These are phyloP conservation scores for Ascosphaera apis DNA, from an alignment of 2,329 filamentous ascomycete species.

Conservation along the genomic window DNA sequence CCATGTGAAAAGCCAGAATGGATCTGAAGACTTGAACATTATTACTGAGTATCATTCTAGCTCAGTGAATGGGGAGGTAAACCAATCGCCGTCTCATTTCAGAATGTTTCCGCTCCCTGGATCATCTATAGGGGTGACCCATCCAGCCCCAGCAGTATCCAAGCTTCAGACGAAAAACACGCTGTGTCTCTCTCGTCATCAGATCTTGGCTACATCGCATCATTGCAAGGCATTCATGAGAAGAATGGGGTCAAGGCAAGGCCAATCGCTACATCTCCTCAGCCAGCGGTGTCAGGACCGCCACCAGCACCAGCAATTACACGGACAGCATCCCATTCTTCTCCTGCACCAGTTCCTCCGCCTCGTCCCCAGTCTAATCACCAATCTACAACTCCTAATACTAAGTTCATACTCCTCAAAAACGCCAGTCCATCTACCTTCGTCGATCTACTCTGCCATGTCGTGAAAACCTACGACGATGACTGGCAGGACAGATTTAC, in stretches of 20 bases:
- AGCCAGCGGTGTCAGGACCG: background rate
- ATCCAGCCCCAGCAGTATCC: conserved; percentile 2
- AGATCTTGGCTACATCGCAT: conserved; percentile 12
- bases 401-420: conserved; percentile 41
- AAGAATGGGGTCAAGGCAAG: background rate
- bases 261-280: too few species aligned
- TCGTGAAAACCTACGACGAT: conserved; percentile 33
- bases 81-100: conserved; percentile 7
- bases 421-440: conserved; percentile 35
- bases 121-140: conserved; percentile 11
- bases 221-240: conserved; percentile 4
- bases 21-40: too few species aligned
- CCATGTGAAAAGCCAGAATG: too few species aligned
- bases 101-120: conserved; percentile 12
- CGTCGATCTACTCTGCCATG: conserved; percentile 47
- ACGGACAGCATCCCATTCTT: too few species aligned
- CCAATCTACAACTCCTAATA: background rate
- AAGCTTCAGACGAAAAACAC: conserved; percentile 11
- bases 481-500: conserved; percentile 25
- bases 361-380: background rate
- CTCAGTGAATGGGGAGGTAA: conserved; percentile 8
- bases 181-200: conserved; percentile 8
- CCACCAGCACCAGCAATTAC: too few species aligned
- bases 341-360: background rate
- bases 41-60: conserved; percentile 4